phyloP scores from a whole-genome alignment of 2,329 filamentous ascomycete species.

The Ascochyta fabae region DNA sequence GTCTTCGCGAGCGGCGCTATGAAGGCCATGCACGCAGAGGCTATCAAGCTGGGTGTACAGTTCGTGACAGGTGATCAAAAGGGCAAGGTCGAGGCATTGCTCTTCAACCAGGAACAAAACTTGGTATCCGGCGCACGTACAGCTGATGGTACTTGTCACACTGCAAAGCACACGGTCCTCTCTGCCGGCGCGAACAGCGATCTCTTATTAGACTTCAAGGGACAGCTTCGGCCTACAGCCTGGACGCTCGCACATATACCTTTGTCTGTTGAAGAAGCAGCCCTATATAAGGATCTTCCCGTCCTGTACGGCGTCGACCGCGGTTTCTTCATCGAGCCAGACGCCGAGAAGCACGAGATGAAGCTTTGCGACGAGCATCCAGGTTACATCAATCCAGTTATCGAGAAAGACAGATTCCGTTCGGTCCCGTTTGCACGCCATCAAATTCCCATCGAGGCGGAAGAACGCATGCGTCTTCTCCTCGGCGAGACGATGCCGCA shows the following conservation, averaged over 20 bases:
- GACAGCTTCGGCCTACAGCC: conserved; percentile 61
- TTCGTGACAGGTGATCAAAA: conserved; percentile 53
- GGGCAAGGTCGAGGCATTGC: conserved; percentile 50
- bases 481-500: conserved; percentile 61
- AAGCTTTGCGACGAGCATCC: conserved; percentile 65
- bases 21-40: conserved; percentile 54
- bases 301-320: conserved; percentile 58
- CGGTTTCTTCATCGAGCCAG: conserved; percentile 60
- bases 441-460: conserved; percentile 57
- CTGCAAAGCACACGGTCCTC: conserved; percentile 56
- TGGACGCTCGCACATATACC: conserved; percentile 62
- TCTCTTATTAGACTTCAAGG: conserved; percentile 57
- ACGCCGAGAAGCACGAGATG: conserved; percentile 53
- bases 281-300: conserved; percentile 56
- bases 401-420: conserved; percentile 34
- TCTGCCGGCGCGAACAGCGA: conserved; percentile 58
- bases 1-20: conserved; percentile 60
- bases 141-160: conserved; percentile 50
- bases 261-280: conserved; percentile 55
- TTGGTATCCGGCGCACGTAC: conserved; percentile 54
- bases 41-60: conserved; percentile 54
- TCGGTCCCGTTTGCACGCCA: conserved; percentile 53
- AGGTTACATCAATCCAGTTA: conserved; percentile 60
- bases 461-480: conserved; percentile 56
- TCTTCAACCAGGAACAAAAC: conserved; percentile 39